These are phyloP conservation scores for Hanseniaspora gamundiae DNA, from an alignment of 1,139 yeast species.

Conservation along the genomic window DNA sequence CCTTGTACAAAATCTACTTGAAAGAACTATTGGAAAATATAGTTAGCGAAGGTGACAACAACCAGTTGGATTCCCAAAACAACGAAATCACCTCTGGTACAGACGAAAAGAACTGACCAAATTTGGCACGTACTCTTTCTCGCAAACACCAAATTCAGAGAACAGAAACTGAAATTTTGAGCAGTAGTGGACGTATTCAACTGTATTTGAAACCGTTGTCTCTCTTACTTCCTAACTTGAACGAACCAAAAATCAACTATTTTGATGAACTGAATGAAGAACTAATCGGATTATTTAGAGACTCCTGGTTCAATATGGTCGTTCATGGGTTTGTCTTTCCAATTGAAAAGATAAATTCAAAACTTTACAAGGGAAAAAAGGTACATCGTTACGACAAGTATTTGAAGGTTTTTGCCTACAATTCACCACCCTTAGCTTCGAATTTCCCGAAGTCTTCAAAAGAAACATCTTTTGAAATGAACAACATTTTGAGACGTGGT, in stretches of 20 bases:
- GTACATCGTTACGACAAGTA: constrained; percentile 34
- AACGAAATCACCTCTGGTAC: background rate
- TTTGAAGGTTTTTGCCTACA: constrained; percentile 66
- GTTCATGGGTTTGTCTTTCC: constrained; percentile 68
- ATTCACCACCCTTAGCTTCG: constrained; percentile 86
- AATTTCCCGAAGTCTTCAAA: constrained; percentile 76
- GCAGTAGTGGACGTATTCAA: constrained; percentile 66
- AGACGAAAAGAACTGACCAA: constrained; percentile 31
- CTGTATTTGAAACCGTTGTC: constrained; percentile 65
- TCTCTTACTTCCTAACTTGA: constrained; percentile 49
- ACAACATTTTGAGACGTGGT: constrained; percentile 82
- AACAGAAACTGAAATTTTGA: constrained; percentile 65
- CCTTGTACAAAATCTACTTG: constrained; percentile 47
- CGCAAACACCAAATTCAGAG: constrained; percentile 39
- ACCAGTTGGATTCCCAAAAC: no score
- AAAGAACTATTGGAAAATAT: constrained; percentile 56
- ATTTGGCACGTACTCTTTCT: background rate
- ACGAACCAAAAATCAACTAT: constrained; percentile 31
- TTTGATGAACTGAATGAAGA: constrained; percentile 18
- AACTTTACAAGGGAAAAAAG: no score
- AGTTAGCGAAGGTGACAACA: constrained; percentile 61
- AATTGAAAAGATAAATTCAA: constrained; percentile 17
- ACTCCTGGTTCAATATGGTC: constrained; percentile 89
- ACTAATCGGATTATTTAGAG: constrained; percentile 45
- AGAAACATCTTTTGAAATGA: constrained; percentile 84